Conservation (phyloP, 768 basidiomycete genomes). For the Steccherinum ochraceum region DNA sequence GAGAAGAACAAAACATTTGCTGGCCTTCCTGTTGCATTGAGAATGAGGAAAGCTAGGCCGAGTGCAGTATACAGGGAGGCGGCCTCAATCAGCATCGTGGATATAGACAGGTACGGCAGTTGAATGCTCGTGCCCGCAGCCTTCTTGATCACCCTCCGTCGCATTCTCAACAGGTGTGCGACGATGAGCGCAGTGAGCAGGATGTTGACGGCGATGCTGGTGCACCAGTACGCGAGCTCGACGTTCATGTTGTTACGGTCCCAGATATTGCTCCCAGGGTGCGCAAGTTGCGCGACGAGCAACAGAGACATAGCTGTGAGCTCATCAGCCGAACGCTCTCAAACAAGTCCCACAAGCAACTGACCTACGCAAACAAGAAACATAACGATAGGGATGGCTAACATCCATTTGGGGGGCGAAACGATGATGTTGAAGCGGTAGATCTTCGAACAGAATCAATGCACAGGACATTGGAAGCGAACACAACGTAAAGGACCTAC, state of each 20-base stretch:
- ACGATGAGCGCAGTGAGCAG: slow-evolving; percentile 20
- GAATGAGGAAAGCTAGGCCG: slow-evolving; percentile 18
- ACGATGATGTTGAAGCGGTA: slow-evolving; percentile 17
- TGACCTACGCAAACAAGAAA: slow-evolving; percentile 12
- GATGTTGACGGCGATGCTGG: slow-evolving; percentile 20
- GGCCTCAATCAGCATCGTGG: slow-evolving; percentile 23
- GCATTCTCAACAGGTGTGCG: slow-evolving; percentile 15
- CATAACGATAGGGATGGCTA: slow-evolving; percentile 10
- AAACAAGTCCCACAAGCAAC: neutral
- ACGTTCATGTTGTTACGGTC: too few species aligned
- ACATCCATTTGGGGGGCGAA: slow-evolving; percentile 9
- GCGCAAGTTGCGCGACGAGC: too few species aligned
- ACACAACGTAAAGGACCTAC: slow-evolving; percentile 8
- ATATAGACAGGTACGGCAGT: slow-evolving; percentile 13
- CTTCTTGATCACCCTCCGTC: slow-evolving; percentile 7
- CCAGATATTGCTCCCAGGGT: too few species aligned
- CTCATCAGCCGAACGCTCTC: neutral
- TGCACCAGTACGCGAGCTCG: too few species aligned
- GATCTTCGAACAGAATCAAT: slow-evolving; percentile 14
- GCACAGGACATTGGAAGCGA: too few species aligned
- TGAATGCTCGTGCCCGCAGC: slow-evolving; percentile 6
- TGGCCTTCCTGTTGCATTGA: slow-evolving; percentile 13
- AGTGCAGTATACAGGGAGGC: slow-evolving; percentile 17
- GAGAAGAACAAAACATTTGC: slow-evolving; percentile 16
- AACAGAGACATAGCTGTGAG: too few species aligned